Evolutionary conservation across 2,329 filamentous ascomycete genomes (phyloP), one percentile per base, ranked within the genome.

Genomic region (Exophiala aquamarina): DNA sequence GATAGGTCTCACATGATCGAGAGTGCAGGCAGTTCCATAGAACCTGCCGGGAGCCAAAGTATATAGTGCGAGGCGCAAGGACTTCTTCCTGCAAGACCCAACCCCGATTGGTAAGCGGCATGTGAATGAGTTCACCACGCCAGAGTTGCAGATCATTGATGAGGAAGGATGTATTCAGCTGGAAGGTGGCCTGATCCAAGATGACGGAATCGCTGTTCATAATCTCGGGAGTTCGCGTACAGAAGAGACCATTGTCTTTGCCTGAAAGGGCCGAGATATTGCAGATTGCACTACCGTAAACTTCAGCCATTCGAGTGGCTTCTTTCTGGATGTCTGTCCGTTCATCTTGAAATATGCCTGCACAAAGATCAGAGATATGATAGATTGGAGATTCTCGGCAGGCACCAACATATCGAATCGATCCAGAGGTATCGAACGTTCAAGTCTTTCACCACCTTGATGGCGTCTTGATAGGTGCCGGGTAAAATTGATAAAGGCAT

Each of bases 71-170:
- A 7, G 63, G 60, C 0, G 68, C 62, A 2, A 73, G 50, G 0
- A 60, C 63, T n/a, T 63, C 56, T 45, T 72, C 70, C 46, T 72
- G 69, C 3, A 70, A 34, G 1, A 70, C 69, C 70, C 70, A 72
- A 1, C 64, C 69, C 2, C 70, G 57, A 4, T 46, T 52, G 41
- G 62, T 69, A 2, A 73, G 51, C 15, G 50, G 50, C 33, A 41
- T 47, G 23, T 51, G 44, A 23, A 47, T 18, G 18, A 51, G 33
- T 18, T 51, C 48, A 14, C 43, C 48, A 10, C 43, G 31, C 48
- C 48, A 51, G 13, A 51, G 31, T n/a, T 51, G 37, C 14, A 51
- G 28, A 35, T 51, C 48, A 19, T 51, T 51, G 20, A 51, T 39
- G 19, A 51, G 15, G 21, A 47, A 51, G n/a, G 37, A 43, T 13